phyloP scores from a whole-genome alignment of 192 early-diverging fungal genomes.

The Backusella tuberculispora region DNA sequence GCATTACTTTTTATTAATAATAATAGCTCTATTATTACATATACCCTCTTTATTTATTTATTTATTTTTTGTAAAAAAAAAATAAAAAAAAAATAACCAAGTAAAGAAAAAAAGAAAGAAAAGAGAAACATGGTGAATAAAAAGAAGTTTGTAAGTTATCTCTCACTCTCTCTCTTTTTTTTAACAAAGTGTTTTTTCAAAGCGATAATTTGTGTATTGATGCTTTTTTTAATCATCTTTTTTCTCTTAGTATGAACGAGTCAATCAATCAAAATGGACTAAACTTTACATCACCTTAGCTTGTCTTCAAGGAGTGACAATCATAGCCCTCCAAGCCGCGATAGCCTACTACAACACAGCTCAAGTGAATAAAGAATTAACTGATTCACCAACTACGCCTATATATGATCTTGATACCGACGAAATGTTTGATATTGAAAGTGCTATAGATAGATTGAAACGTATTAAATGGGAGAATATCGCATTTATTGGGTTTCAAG shows the following conservation, averaged over 20 bases:
- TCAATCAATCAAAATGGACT: slow-evolving; percentile 38
- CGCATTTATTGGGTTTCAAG: slow-evolving; percentile 44
- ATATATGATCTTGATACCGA: not conserved
- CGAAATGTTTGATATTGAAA: not conserved
- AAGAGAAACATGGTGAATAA: not conserved
- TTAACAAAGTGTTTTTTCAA: too few relatives aligned
- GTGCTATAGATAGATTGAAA: slow-evolving; percentile 28
- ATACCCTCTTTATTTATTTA: not conserved
- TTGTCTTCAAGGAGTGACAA: slow-evolving; percentile 35
- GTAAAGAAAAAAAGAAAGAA: too few relatives aligned
- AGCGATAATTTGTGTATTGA: not conserved
- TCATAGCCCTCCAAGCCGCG: slow-evolving; percentile 32
- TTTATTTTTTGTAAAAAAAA: not conserved
- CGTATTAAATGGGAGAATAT: slow-evolving; percentile 48
- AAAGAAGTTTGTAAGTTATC: slow-evolving; percentile 10
- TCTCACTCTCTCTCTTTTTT: not conserved
- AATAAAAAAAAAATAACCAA: not conserved
- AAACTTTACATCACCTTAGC: slow-evolving; percentile 32
- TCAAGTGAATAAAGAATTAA: slow-evolving; percentile 10
- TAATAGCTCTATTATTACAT: not conserved
- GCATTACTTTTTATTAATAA: too few relatives aligned
- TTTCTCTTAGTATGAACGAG: slow-evolving; percentile 27
- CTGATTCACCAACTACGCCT: not conserved
- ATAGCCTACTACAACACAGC: slow-evolving; percentile 42
- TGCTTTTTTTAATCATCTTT: not conserved